Evolutionary conservation across 306 rosid species (phyloP).

Genomic region (Cercis canadensis): DNA sequence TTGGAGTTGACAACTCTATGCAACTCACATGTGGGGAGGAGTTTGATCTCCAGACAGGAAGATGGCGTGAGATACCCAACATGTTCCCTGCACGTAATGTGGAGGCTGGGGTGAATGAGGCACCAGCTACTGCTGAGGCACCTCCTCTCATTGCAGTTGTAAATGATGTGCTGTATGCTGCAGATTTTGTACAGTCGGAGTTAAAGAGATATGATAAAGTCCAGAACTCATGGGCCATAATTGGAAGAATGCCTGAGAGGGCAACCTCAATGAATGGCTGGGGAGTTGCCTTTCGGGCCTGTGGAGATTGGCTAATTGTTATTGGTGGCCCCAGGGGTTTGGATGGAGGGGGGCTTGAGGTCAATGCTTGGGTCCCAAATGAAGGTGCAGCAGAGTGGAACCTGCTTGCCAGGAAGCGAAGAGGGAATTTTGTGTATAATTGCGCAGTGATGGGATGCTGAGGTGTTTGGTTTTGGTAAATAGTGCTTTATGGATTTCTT

Average conservation of each 20-base stretch:
- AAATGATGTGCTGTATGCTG: conserved; percentile 71
- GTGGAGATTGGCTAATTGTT: conserved; percentile 65
- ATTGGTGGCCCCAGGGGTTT: conserved; percentile 56
- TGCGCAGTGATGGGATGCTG: conserved; percentile 88
- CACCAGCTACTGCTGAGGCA: conserved; percentile 49
- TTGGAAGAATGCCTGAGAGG: conserved; percentile 69
- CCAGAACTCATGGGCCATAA: conserved; percentile 43
- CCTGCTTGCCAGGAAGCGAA: conserved; percentile 50
- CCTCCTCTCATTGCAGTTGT: conserved; percentile 92
- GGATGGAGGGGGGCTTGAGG: conserved; percentile 46
- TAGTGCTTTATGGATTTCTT: conserved; percentile 38
- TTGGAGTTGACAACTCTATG: conserved; percentile 43
- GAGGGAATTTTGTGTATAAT: conserved; percentile 69
- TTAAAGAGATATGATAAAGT: conserved; percentile 59
- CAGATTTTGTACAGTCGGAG: conserved; percentile 55
- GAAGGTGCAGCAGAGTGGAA: conserved; percentile 64
- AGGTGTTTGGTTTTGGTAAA: conserved; percentile 31
- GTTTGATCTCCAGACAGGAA: conserved; percentile 53
- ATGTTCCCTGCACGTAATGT: conserved; percentile 60
- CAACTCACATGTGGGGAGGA: conserved; percentile 70
- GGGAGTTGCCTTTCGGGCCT: conserved; percentile 81
- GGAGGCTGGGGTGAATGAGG: conserved; percentile 40
- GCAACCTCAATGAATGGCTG: conserved; percentile 59
- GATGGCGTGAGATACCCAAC: conserved; percentile 70
- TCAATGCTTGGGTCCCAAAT: conserved; percentile 61